A percentile compares a stretch with the other conserved stretches of the same genome.
Conservation (phyloP, 768 basidiomycete genomes). For the Clitopilus passeckerianus region DNA sequence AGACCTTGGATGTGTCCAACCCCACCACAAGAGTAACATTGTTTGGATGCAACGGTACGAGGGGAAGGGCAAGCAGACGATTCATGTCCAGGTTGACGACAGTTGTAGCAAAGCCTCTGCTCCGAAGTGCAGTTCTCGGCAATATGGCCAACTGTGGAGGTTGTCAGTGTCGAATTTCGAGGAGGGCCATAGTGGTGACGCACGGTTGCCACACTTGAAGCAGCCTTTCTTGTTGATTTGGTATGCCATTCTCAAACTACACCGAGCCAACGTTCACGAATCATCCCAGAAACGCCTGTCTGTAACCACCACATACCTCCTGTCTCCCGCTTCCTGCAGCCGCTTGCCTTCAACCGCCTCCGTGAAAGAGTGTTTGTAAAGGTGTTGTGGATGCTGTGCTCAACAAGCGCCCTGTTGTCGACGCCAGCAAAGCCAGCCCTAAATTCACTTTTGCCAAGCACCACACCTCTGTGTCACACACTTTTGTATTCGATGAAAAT, state of each 20-base stretch:
- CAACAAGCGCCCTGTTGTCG: not conserved
- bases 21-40: constrained; percentile 92
- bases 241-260: constrained; percentile 62
- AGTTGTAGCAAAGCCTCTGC: constrained; percentile 91
- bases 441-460: constrained; percentile 6
- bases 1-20: constrained; percentile 80
- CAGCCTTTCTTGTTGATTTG: constrained; percentile 85
- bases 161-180: not conserved
- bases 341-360: constrained; percentile 66
- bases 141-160: constrained; percentile 75
- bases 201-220: constrained; percentile 92
- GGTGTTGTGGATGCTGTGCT: constrained; percentile 27
- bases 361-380: constrained; percentile 45
- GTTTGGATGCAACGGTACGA: constrained; percentile 76
- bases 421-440: constrained; percentile 22
- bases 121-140: constrained; percentile 89
- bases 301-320: constrained; percentile 38
- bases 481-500: too few species aligned
- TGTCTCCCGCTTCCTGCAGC: constrained; percentile 74
- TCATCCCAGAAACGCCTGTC: not conserved
- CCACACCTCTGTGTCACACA: not conserved
- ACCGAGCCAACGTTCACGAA: not conserved
- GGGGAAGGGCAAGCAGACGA: constrained; percentile 85
- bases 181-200: constrained; percentile 23
- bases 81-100: constrained; percentile 92